A percentile compares a stretch with the other conserved stretches of the same genome.
Conservation (phyloP, 108 stramenopile genomes). For the Fragilaria crotonensis region DNA sequence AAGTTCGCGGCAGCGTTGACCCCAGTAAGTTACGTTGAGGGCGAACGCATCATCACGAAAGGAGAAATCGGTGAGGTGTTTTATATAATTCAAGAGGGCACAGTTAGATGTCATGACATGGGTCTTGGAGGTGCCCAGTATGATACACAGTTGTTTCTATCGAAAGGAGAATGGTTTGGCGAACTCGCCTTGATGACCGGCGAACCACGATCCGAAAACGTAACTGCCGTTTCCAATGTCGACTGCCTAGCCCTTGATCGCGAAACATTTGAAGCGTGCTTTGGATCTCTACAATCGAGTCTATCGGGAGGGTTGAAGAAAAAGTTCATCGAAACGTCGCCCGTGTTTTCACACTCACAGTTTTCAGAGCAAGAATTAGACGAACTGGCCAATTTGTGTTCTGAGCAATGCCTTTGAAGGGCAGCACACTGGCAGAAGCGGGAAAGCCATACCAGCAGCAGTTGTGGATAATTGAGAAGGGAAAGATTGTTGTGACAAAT, state of each 20-base stretch:
- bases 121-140: constrained; percentile 44
- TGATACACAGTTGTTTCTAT: constrained; percentile 14
- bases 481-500: constrained; percentile 27
- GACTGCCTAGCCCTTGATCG: constrained; percentile 36
- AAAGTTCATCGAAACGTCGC: constrained; percentile 52
- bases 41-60: constrained; percentile 56
- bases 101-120: constrained; percentile 63
- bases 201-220: constrained; percentile 78
- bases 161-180: constrained; percentile 80
- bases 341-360: constrained; percentile 65
- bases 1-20: constrained; percentile 51
- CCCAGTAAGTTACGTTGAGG: constrained; percentile 33
- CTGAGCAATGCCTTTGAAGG: too few species aligned
- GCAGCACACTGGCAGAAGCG: constrained; percentile 50
- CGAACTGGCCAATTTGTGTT: too few species aligned
- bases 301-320: constrained; percentile 36
- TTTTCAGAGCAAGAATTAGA: too few species aligned
- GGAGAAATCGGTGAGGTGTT: constrained; percentile 77
- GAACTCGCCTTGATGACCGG: constrained; percentile 87
- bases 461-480: constrained; percentile 42
- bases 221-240: constrained; percentile 44
- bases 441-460: constrained; percentile 43
- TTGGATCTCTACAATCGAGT: constrained; percentile 53
- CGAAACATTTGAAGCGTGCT: constrained; percentile 46
- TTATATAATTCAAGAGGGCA: constrained; percentile 76